Conservation (phyloP, 2,329 filamentous ascomycete genomes). For the Fusarium newnesense region DNA sequence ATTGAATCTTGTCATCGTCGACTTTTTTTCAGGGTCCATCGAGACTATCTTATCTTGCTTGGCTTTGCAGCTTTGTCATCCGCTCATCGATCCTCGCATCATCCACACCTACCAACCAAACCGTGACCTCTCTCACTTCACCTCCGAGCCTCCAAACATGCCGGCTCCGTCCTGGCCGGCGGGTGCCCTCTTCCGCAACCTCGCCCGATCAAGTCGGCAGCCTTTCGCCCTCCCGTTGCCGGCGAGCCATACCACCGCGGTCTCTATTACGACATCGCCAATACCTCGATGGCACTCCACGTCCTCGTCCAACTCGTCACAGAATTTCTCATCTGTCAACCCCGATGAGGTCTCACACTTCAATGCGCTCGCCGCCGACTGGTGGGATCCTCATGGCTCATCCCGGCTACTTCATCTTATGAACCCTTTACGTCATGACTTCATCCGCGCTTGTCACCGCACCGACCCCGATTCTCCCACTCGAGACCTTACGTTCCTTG, state of each 20-base stretch:
- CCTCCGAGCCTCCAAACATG: slow-evolving; percentile 32
- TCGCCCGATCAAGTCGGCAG: slow-evolving; percentile 21
- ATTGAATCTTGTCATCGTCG: slow-evolving; percentile 6
- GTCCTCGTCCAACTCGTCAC: slow-evolving; percentile 24
- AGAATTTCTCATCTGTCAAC: slow-evolving; percentile 77
- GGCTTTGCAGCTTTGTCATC: slow-evolving; percentile 36
- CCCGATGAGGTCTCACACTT: slow-evolving; percentile 93
- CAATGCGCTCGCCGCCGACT: slow-evolving; percentile 88
- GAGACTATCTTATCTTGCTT: slow-evolving; percentile 19
- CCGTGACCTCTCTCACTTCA: slow-evolving; percentile 2
- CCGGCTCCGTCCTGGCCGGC: slow-evolving; percentile 40
- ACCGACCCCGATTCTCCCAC: slow-evolving; percentile 57
- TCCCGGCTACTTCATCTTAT: slow-evolving; percentile 95
- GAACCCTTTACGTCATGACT: slow-evolving; percentile 96
- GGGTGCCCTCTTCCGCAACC: slow-evolving; percentile 36
- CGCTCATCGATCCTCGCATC: slow-evolving; percentile 12
- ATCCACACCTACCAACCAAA: slow-evolving; percentile 18
- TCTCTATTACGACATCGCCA: slow-evolving; percentile 1
- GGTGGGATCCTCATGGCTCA: slow-evolving; percentile 97
- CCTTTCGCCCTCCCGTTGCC: slow-evolving; percentile 11
- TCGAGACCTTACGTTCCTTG: slow-evolving; percentile 74
- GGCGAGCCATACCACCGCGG: slow-evolving; percentile 4
- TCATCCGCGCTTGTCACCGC: slow-evolving; percentile 78
- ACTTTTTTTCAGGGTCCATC: slow-evolving; percentile 5
- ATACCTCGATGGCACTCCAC: slow-evolving; percentile 36